Conservation (phyloP, 192 early-diverging fungal species). For the Tieghemiomyces parasiticus region DNA sequence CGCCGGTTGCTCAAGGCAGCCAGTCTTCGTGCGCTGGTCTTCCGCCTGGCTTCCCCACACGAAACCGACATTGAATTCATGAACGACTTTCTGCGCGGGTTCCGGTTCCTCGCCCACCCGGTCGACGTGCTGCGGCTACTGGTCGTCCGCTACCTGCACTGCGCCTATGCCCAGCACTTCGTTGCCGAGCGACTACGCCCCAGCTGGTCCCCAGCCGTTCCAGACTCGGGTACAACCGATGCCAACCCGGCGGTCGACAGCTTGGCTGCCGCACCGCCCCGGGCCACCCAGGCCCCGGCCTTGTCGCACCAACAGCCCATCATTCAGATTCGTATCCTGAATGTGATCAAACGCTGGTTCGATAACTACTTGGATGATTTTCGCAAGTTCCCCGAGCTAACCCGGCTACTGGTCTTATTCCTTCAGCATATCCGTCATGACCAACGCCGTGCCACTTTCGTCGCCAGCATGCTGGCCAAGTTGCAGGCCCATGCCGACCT, state of each 20-base stretch:
- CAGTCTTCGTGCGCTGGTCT: conserved; percentile 26
- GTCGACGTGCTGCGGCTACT: conserved; percentile 50
- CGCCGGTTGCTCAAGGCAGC: conserved; percentile 9
- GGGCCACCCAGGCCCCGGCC: neutral
- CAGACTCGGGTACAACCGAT: neutral
- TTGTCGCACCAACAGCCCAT: conserved; percentile 14
- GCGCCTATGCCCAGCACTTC: conserved; percentile 5
- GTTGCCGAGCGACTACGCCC: neutral
- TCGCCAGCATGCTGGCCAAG: conserved; percentile 25
- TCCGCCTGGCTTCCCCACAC: conserved; percentile 30
- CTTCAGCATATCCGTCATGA: conserved; percentile 30
- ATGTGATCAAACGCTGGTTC: conserved; percentile 80
- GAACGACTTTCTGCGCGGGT: conserved; percentile 45
- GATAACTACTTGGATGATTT: conserved; percentile 58
- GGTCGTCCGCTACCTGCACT: conserved; percentile 41
- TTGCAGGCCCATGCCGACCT: conserved; percentile 15
- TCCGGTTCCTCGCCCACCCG: conserved; percentile 46
- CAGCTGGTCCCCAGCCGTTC: neutral
- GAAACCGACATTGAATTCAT: conserved; percentile 42
- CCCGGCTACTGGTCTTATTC: conserved; percentile 27
- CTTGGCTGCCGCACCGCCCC: neutral
- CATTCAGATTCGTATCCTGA: conserved; percentile 64
- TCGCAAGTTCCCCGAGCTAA: conserved; percentile 25
- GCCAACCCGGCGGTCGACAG: neutral
- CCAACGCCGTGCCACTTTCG: conserved; percentile 29